phyloP scores from a whole-genome alignment of 2,329 filamentous ascomycete genomes.

The Ophiocordyceps australis region DNA sequence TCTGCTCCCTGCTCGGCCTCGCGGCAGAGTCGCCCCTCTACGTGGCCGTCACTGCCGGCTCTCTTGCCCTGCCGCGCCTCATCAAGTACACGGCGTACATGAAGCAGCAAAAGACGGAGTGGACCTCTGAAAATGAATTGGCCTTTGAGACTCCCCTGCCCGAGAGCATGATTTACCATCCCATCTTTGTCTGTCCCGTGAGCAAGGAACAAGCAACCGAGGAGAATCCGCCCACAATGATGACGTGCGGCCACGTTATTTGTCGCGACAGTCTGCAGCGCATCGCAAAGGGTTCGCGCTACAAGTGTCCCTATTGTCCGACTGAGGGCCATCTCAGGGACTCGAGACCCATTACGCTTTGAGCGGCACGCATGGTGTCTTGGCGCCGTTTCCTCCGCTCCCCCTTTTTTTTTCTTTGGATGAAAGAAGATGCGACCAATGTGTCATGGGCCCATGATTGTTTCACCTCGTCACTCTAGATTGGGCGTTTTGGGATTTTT shows the following conservation, averaged over 20 bases:
- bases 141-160: constrained; percentile 55
- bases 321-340: constrained; percentile 63
- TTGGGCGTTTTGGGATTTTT: too few relatives aligned
- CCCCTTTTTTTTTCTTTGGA: too few relatives aligned
- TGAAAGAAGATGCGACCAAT: too few relatives aligned
- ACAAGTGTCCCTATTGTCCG: constrained; percentile 96
- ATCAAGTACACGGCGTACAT: constrained; percentile 80
- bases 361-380: not conserved
- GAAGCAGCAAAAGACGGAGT: constrained; percentile 78
- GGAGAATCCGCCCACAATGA: constrained; percentile 86
- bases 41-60: constrained; percentile 78
- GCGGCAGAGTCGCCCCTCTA: constrained; percentile 88
- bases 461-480: too few relatives aligned
- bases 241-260: constrained; percentile 89
- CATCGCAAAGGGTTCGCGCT: constrained; percentile 59
- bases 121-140: constrained; percentile 82
- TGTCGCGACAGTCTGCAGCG: constrained; percentile 67
- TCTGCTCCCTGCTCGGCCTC: constrained; percentile 78
- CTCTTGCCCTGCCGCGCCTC: constrained; percentile 75
- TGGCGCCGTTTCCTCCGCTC: too few relatives aligned
- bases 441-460: too few relatives aligned
- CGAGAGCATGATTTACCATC: constrained; percentile 58
- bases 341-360: constrained; percentile 55
- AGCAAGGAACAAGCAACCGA: constrained; percentile 94
- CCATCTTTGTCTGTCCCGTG: constrained; percentile 94